phyloP scores from a whole-genome alignment of 2,329 filamentous ascomycete genomes.

The Thielaviopsis populi region DNA sequence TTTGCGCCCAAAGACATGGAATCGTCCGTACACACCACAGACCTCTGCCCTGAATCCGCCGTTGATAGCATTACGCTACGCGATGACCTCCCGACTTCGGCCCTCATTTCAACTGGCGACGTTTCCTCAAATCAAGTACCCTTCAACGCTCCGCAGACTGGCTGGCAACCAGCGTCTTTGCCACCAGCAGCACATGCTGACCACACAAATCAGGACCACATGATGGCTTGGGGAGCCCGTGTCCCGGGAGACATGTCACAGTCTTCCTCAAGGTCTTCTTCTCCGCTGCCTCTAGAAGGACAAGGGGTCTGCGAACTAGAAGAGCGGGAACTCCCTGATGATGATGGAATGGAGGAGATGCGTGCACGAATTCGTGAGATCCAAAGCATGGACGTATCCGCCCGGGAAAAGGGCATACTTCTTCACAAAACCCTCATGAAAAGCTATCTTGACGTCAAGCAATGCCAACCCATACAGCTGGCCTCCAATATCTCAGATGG shows the following conservation, averaged over 20 bases:
- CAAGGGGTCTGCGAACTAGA: not conserved
- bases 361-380: conserved; percentile 54
- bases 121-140: not conserved
- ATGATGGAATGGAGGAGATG: conserved; percentile 61
- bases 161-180: not conserved
- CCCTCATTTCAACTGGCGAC: not conserved
- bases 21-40: not conserved
- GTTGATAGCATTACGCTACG: not conserved
- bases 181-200: not conserved
- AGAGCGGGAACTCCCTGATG: conserved; percentile 38
- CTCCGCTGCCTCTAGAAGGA: not conserved
- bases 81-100: not conserved
- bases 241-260: not conserved
- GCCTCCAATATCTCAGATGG: not conserved
- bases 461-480: not conserved
- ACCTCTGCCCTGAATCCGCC: not conserved
- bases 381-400: conserved; percentile 43
- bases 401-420: conserved; percentile 51
- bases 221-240: not conserved
- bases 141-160: not conserved
- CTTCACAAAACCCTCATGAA: conserved; percentile 60
- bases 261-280: not conserved
- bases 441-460: conserved; percentile 34
- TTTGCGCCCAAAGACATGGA: conserved; percentile 20
- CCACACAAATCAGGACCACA: not conserved